A percentile compares a stretch with the other conserved stretches of the same genome.
These are phyloP conservation scores for Cryptococcus jaspeensis DNA, from an alignment of 1,284 basidiomycete species.

Conservation along the genomic window DNA sequence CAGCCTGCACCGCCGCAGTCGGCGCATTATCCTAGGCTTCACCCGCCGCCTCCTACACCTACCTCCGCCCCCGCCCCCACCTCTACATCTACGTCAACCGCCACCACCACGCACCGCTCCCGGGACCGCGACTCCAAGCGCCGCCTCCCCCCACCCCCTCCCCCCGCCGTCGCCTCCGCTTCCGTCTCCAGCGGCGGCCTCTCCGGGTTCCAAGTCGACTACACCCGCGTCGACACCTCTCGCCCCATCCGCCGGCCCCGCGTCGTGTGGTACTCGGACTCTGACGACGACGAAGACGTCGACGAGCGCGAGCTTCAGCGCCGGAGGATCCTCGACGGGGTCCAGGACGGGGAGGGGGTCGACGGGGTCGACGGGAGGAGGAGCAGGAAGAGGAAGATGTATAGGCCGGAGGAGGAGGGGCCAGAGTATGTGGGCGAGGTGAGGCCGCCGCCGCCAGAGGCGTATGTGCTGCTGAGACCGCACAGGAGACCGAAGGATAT, in stretches of 20 bases:
- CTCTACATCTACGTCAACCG: background rate
- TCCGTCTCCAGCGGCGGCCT: background rate
- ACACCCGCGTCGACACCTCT: background rate
- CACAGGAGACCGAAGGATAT: conserved; percentile 9
- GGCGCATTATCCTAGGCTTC: no score
- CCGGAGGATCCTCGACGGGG: background rate
- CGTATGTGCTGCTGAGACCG: conserved; percentile 11
- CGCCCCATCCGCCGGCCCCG: background rate
- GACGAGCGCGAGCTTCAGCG: background rate
- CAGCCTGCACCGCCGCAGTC: no score
- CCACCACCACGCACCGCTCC: no score
- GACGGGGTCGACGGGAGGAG: background rate
- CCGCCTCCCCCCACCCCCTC: no score
- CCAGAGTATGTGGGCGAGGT: background rate
- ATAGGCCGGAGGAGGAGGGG: no score
- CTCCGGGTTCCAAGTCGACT: conserved; percentile 12
- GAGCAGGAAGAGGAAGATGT: no score
- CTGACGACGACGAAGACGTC: background rate
- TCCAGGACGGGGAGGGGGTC: background rate
- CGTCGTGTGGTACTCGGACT: no score
- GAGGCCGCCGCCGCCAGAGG: conserved; percentile 8
- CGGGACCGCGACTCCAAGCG: no score
- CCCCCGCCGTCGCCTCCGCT: no score
- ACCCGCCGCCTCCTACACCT: background rate
- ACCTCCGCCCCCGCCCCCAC: background rate